phyloP scores from a whole-genome alignment of 2,329 filamentous ascomycete species.

The Fonsecaea nubica region DNA sequence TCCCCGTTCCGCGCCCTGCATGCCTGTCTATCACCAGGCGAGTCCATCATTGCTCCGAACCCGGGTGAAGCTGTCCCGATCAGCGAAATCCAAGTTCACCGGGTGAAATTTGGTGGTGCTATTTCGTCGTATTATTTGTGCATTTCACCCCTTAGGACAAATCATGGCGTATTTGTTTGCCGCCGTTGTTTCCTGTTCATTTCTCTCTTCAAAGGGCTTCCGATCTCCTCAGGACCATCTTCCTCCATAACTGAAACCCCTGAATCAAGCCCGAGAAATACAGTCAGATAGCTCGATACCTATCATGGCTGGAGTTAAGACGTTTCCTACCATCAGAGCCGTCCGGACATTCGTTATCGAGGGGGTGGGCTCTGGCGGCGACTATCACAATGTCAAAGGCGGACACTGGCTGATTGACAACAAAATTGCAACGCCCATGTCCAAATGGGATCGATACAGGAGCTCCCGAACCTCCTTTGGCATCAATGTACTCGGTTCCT shows the following conservation, averaged over 20 bases:
- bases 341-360: conserved; percentile 56
- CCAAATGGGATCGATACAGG: conserved; percentile 85
- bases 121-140: conserved; percentile 21
- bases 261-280: background rate
- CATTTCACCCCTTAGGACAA: conserved; percentile 12
- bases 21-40: background rate
- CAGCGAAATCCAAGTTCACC: conserved; percentile 21
- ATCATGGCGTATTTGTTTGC: conserved; percentile 9
- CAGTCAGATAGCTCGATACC: background rate
- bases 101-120: background rate
- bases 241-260: background rate
- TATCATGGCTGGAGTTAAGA: conserved; percentile 32
- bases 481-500: conserved; percentile 92
- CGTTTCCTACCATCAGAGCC: conserved; percentile 54
- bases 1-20: background rate
- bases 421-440: conserved; percentile 91
- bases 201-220: background rate
- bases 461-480: conserved; percentile 90
- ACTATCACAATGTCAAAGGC: conserved; percentile 80
- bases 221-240: background rate
- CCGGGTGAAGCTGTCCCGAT: conserved; percentile 32
- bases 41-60: conserved; percentile 24
- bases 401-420: conserved; percentile 83
- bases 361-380: conserved; percentile 56
- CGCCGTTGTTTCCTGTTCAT: background rate